Base-by-base conservation (phyloP, 768 basidiomycete species). In the Mrakia gelida region DNA sequence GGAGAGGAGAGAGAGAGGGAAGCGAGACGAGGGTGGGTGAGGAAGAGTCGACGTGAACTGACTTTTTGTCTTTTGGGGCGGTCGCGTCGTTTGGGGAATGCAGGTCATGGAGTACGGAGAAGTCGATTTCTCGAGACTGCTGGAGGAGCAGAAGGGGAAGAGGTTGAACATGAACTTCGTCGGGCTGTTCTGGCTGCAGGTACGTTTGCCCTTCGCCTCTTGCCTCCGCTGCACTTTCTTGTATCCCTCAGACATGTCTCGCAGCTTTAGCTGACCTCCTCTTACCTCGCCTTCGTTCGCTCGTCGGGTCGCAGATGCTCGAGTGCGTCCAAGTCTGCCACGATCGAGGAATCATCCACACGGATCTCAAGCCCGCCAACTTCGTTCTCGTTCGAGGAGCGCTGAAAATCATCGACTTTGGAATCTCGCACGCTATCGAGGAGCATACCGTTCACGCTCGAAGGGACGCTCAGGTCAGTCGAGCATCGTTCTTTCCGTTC, bases 391-490 rank as follows among this genome's bases (percentile, higher is more conserved):
- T 98, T 76, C 91, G 91, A 78, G 96, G 96, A 8, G 92, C 94
- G 80, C 87, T 99, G 76, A 99, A 99, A 88, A 86, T 99, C 80
- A 99, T 99, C 80, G 96, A 99, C 84, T 99, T 99, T 82, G 96
- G 96, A n/a, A 99, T 99, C 82, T 95, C 96, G 21, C 98, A 98
- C 83, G 95, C 95, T 13, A 96, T 99, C 80, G 95, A 95, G 26
- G 98, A 95, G 82, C 96, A 99, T 81, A 99, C 96, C 2, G 98
- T 96, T 3, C 98, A 99, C 82, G 98, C 98, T 77, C 94, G 96
- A 80, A 88, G 96, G 76, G 96, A 99, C 81, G 92, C 94, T 82
- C 94, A 95, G 89, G 94, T 93, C 81, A 41, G 85, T 77, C 18
- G 16, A 52, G 49, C 49, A 1, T 52, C 18, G 18, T 21, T 7